phyloP scores from a whole-genome alignment of 495 filamentous ascomycete genomes.

The Parathielavia appendiculata region DNA sequence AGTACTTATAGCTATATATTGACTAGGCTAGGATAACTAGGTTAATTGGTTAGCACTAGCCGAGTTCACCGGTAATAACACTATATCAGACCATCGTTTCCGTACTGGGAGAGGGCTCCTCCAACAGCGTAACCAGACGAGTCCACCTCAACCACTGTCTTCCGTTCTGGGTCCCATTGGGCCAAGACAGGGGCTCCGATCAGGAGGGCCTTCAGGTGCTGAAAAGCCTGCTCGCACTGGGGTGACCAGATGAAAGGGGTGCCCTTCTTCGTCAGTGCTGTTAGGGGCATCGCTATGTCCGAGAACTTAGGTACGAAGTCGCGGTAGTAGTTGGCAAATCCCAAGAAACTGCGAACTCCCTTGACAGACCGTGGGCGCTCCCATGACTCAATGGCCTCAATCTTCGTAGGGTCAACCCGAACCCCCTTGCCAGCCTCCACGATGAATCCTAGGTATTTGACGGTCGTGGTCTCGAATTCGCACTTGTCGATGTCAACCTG shows the following conservation, averaged over 20 bases:
- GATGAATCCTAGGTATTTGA: neutral
- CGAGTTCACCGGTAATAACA: conserved; percentile 1
- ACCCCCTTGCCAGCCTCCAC: neutral
- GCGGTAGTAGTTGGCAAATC: no score
- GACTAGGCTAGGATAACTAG: conserved; percentile 4
- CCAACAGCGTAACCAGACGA: neutral
- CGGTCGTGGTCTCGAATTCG: neutral
- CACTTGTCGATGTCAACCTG: neutral
- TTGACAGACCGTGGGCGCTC: no score
- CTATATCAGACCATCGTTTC: neutral
- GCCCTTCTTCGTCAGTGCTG: neutral
- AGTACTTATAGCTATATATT: no score
- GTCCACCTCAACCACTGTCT: neutral
- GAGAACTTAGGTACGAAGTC: neutral
- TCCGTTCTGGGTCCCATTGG: neutral
- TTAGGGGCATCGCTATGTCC: neutral
- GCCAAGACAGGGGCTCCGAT: neutral
- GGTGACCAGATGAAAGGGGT: neutral
- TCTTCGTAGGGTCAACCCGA: neutral
- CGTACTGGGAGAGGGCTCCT: neutral
- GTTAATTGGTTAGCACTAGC: neutral
- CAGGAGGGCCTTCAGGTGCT: neutral
- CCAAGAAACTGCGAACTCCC: no score
- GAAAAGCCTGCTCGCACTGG: neutral
- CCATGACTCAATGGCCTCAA: no score